A percentile compares a stretch with the other conserved stretches of the same genome.
Evolutionary conservation across 306 rosid species (phyloP).

Genomic region (Astragalus glycyphyllos): DNA sequence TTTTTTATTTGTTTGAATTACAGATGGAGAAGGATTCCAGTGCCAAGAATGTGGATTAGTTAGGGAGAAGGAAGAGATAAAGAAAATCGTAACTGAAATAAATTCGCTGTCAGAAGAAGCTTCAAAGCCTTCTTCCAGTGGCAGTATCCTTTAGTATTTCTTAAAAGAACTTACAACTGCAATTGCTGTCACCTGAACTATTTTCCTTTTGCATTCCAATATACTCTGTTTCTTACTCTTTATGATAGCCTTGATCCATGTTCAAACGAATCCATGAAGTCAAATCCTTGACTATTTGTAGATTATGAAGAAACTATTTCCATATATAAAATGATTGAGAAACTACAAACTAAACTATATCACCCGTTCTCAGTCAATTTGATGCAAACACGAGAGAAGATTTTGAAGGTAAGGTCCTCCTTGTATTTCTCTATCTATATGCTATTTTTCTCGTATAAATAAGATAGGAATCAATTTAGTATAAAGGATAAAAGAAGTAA

Average conservation of each 20-base stretch:
- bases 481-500: too few relatives aligned
- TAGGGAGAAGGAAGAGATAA: slow-evolving; percentile 74
- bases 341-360: slow-evolving; percentile 65
- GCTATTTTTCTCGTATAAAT: slow-evolving; percentile 3
- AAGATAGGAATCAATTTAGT: too few relatives aligned
- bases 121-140: slow-evolving; percentile 43
- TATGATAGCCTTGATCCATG: slow-evolving; percentile 5
- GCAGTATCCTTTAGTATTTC: slow-evolving; percentile 71
- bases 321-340: slow-evolving; percentile 59
- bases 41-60: slow-evolving; percentile 81
- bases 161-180: slow-evolving; percentile 35
- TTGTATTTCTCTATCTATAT: slow-evolving; percentile 27
- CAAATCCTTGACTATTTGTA: slow-evolving; percentile 65
- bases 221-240: slow-evolving; percentile 12
- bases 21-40: slow-evolving; percentile 71
- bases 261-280: slow-evolving; percentile 33
- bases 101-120: slow-evolving; percentile 65
- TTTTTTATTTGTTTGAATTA: slow-evolving; percentile 37
- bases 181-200: slow-evolving; percentile 21
- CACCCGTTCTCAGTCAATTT: slow-evolving; percentile 72
- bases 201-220: slow-evolving; percentile 31
- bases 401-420: slow-evolving; percentile 64
- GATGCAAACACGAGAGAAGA: slow-evolving; percentile 83
- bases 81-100: slow-evolving; percentile 61
- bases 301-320: slow-evolving; percentile 64